These are phyloP conservation scores for Nakazawaea wyomingensis DNA, from an alignment of 805 yeast species.

Conservation along the genomic window DNA sequence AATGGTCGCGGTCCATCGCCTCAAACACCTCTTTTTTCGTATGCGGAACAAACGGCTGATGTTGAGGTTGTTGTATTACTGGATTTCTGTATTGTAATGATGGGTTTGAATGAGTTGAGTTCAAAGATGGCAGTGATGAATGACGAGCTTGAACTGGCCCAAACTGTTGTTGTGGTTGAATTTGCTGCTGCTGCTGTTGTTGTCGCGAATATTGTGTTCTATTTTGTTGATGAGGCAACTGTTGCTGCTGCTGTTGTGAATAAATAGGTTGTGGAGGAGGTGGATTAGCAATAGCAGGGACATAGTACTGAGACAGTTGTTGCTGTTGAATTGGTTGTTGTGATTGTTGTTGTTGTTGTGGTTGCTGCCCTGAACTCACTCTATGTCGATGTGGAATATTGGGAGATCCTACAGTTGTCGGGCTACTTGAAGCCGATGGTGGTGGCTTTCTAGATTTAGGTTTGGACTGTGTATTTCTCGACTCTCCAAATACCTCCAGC, in stretches of 20 bases:
- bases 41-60: constrained; percentile 7
- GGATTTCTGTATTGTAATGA: constrained; percentile 1
- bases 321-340: constrained; percentile 6
- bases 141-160: neutral
- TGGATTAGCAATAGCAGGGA: too few species aligned
- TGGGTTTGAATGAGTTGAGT: constrained; percentile 3
- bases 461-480: constrained; percentile 16
- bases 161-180: neutral
- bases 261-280: neutral
- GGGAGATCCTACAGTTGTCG: constrained; percentile 15
- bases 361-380: constrained; percentile 13
- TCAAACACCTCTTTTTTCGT: constrained; percentile 8
- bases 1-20: constrained; percentile 1
- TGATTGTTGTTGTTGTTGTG: neutral
- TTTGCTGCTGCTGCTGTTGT: constrained; percentile 11
- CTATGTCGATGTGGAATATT: constrained; percentile 15
- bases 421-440: constrained; percentile 11
- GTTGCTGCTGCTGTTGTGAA: constrained; percentile 8
- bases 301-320: constrained; percentile 1
- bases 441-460: constrained; percentile 16
- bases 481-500: constrained; percentile 13
- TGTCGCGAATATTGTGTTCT: constrained; percentile 1
- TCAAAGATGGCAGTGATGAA: constrained; percentile 7
- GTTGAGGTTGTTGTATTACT: constrained; percentile 1
- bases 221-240: constrained; percentile 13